phyloP scores from a whole-genome alignment of 2,329 filamentous ascomycete genomes.

The Thelonectria rubi region DNA sequence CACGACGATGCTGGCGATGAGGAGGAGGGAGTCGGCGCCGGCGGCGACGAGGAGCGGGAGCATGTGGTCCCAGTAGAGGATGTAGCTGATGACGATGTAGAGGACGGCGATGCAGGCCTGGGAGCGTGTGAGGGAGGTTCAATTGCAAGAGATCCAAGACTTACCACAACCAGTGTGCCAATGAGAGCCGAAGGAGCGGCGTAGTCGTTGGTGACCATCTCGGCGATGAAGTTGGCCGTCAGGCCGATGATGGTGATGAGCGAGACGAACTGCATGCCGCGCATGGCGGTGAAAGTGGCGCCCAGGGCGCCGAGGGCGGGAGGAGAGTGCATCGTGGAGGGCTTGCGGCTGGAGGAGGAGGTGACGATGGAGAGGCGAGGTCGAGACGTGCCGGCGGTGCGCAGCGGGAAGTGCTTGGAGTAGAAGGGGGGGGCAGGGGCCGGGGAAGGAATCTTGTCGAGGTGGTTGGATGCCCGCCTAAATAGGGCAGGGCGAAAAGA shows the following conservation, averaged over 20 bases:
- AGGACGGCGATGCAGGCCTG: conserved; percentile 81
- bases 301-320: conserved; percentile 76
- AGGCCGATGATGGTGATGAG: conserved; percentile 84
- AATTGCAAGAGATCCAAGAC: conserved; percentile 47
- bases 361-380: conserved; percentile 57
- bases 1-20: conserved; percentile 81
- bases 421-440: conserved; percentile 50
- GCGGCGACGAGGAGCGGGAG: conserved; percentile 77
- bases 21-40: conserved; percentile 71
- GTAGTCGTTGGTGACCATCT: conserved; percentile 73
- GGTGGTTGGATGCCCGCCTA: conserved; percentile 31
- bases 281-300: conserved; percentile 78
- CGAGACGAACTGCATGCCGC: conserved; percentile 74
- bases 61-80: conserved; percentile 80
- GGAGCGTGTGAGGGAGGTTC: conserved; percentile 5
- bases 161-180: conserved; percentile 80
- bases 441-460: conserved; percentile 48
- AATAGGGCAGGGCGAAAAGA: conserved; percentile 27
- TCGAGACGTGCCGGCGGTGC: conserved; percentile 50
- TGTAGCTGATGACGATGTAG: conserved; percentile 82
- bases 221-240: conserved; percentile 81
- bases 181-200: conserved; percentile 77
- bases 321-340: conserved; percentile 55
- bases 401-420: conserved; percentile 53
- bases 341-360: conserved; percentile 8